Evolutionary conservation across 495 filamentous ascomycete species (phyloP).

Genomic region (Thozetella sp.): DNA sequence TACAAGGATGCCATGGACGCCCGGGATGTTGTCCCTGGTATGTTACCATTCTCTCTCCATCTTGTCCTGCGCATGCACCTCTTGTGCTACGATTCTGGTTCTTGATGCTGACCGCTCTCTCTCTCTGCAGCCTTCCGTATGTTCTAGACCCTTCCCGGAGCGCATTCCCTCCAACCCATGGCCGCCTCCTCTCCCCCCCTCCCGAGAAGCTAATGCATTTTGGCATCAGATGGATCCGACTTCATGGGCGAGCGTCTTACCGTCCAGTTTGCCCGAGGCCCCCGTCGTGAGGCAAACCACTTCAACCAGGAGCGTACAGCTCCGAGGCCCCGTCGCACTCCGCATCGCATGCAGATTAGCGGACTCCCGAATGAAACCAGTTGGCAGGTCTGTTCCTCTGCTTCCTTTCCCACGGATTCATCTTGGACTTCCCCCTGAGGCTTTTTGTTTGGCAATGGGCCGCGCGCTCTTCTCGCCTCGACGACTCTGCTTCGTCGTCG

Average conservation of each 20-base stretch:
- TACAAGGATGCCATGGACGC: conserved; percentile 98
- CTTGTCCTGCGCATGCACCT: conserved; percentile 12
- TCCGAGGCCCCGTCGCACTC: conserved; percentile 91
- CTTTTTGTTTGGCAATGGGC: conserved; percentile 18
- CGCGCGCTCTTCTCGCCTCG: conserved; percentile 10
- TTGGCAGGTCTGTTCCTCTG: conserved; percentile 97
- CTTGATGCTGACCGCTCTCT: conserved; percentile 17
- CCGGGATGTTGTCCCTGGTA: conserved; percentile 95
- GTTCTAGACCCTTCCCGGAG: conserved; percentile 36
- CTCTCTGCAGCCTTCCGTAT: conserved; percentile 55
- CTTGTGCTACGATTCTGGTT: conserved; percentile 23
- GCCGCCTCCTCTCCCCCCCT: conserved; percentile 20
- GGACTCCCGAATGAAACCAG: conserved; percentile 97
- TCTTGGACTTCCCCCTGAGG: conserved; percentile 12
- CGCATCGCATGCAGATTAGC: conserved; percentile 94
- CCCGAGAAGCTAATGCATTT: conserved; percentile 46
- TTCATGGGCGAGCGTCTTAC: conserved; percentile 97
- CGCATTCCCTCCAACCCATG: conserved; percentile 15
- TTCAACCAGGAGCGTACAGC: conserved; percentile 71
- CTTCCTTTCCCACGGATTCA: conserved; percentile 53
- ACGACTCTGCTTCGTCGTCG: conserved; percentile 13
- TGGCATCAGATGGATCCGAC: conserved; percentile 86
- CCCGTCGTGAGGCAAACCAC: conserved; percentile 74
- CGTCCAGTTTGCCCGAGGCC: conserved; percentile 95
- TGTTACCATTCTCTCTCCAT: conserved; percentile 27